Base-by-base conservation (phyloP, 768 basidiomycete genomes). In the Rubroboletus pulcherrimus region DNA sequence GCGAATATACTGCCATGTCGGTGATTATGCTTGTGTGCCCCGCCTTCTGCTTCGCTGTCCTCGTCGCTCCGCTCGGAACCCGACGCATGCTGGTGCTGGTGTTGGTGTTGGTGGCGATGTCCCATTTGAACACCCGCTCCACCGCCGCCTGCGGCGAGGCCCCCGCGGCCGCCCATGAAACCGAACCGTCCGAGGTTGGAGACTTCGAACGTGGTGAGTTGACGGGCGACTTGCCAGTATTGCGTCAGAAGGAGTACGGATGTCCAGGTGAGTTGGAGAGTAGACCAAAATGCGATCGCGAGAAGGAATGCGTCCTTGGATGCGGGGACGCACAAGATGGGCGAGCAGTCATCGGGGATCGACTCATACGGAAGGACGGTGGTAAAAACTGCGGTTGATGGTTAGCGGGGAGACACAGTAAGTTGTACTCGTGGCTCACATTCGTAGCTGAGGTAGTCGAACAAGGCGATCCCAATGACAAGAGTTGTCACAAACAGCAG, bases 141-240 rank as follows among this genome's bases (percentile, higher is more conserved):
- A 4, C 69, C 69, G 7, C 83, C 77, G 7, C 76, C 75, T 19
- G 89, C 76, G 37, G 79, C 83, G 3, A 84, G 81, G 19, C 84
- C 83, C 0, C 85, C 90, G 39, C 91, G 85, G 0, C 95, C 95
- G 37, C 97, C 96, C 93, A 99, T 96, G 75, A 87, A 98, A 12
- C 97, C 96, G 66, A 87, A 98, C 44, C 96, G 83, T 4, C 96
- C 93, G 3, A 98, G 84, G 66, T 99, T 99, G 56, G 87, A 87
- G 4, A 98, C 92, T 67, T 99, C 96, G 52, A 95, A 80, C 0
- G 96, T 98, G 2, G 96, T 99, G 82, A 98, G 92, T 66, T 98
- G 95, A 26, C 87, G 83, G 2, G 87, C 83, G 51, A 98, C 84
- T 72, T 99, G 97, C 91, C 91, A 96, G 47, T 86, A 77, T 64